phyloP scores from a whole-genome alignment of 768 basidiomycete species.

The Trametes coccinea region DNA sequence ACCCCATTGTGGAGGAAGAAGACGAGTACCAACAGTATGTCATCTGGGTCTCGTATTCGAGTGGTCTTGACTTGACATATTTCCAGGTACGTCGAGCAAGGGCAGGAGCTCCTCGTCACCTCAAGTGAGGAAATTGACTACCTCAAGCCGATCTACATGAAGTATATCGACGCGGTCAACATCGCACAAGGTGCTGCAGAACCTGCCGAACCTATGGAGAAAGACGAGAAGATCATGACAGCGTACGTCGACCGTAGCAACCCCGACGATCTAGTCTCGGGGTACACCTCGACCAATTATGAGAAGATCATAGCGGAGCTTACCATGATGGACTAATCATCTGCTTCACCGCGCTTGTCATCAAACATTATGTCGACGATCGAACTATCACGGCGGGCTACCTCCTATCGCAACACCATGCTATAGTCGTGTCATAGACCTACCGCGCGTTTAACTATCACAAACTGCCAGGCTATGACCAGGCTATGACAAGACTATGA shows the following conservation, averaged over 20 bases:
- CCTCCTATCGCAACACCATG: too few relatives aligned
- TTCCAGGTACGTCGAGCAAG: conserved; percentile 72
- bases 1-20: conserved; percentile 67
- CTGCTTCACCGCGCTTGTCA: too few relatives aligned
- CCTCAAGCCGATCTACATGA: conserved; percentile 19
- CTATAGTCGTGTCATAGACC: too few relatives aligned
- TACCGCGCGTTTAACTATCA: too few relatives aligned
- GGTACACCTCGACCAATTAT: conserved; percentile 44
- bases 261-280: conserved; percentile 37
- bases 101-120: conserved; percentile 60
- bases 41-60: background rate
- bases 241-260: conserved; percentile 46
- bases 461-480: too few relatives aligned
- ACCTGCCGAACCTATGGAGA: conserved; percentile 12
- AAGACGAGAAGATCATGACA: conserved; percentile 37
- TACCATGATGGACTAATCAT: conserved; percentile 17
- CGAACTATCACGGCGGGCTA: too few relatives aligned
- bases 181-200: conserved; percentile 15
- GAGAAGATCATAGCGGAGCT: conserved; percentile 33
- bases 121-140: conserved; percentile 39
- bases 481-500: too few relatives aligned
- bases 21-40: conserved; percentile 71
- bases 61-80: background rate
- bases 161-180: conserved; percentile 25
- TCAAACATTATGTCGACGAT: too few relatives aligned